These are phyloP conservation scores for Rosa persica DNA, from an alignment of 306 rosid species.

Conservation along the genomic window DNA sequence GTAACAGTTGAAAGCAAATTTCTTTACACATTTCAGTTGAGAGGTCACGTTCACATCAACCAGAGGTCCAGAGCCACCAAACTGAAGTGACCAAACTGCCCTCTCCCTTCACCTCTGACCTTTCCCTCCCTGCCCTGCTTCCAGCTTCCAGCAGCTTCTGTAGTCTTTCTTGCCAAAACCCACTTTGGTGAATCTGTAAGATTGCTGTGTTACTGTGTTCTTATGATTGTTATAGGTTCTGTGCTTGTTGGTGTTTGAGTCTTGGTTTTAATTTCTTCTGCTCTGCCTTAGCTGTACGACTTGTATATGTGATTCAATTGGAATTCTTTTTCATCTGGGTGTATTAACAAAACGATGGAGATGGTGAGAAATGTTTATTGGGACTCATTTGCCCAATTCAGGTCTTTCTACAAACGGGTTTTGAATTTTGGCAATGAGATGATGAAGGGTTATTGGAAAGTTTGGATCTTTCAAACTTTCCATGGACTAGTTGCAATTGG, in stretches of 20 bases:
- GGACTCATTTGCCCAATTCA: constrained; percentile 43
- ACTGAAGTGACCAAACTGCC: constrained; percentile 10
- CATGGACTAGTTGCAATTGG: constrained; percentile 49
- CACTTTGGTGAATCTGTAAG: constrained; percentile 14
- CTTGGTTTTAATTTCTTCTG: constrained; percentile 12
- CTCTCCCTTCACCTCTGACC: background rate
- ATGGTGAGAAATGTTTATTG: constrained; percentile 36
- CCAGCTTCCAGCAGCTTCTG: background rate
- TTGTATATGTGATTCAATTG: constrained; percentile 17
- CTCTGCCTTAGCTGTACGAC: constrained; percentile 9
- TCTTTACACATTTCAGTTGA: constrained; percentile 21
- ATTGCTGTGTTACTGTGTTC: constrained; percentile 16
- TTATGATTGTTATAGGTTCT: constrained; percentile 3
- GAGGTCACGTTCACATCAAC: constrained; percentile 33
- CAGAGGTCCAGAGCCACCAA: constrained; percentile 20
- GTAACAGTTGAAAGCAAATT: background rate
- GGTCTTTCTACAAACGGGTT: constrained; percentile 36
- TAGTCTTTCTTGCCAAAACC: background rate
- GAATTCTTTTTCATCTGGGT: constrained; percentile 32
- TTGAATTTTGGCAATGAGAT: constrained; percentile 41
- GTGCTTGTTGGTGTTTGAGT: constrained; percentile 6
- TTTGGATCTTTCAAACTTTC: constrained; percentile 47
- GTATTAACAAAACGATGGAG: constrained; percentile 44
- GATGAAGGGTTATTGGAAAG: constrained; percentile 38
- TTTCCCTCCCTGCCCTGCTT: background rate